phyloP scores from a whole-genome alignment of 2,329 filamentous ascomycete genomes.

The Diaporthe helianthi region DNA sequence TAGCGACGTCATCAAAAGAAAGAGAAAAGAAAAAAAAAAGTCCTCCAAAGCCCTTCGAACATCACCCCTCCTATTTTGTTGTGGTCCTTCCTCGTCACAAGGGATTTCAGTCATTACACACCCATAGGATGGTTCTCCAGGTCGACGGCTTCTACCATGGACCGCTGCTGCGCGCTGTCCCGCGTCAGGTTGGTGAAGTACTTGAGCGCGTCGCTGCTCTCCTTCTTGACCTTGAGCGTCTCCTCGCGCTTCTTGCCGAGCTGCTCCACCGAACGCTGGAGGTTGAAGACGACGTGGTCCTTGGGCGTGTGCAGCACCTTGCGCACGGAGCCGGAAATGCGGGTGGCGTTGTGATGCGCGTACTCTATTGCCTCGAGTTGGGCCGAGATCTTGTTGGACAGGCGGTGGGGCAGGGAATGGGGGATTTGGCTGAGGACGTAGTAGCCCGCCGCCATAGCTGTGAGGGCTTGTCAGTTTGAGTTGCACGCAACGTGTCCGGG shows the following conservation, averaged over 20 bases:
- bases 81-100: neutral
- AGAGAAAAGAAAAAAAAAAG: neutral
- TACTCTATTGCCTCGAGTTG: conserved; percentile 88
- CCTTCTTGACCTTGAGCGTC: conserved; percentile 78
- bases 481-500: conserved; percentile 10
- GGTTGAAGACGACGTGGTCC: conserved; percentile 81
- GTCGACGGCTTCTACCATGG: conserved; percentile 59
- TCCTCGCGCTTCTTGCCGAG: conserved; percentile 80
- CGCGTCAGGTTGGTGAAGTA: conserved; percentile 89
- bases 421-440: conserved; percentile 90
- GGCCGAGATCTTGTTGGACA: conserved; percentile 82
- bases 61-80: neutral
- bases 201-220: conserved; percentile 86
- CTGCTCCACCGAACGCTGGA: conserved; percentile 86
- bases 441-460: conserved; percentile 76
- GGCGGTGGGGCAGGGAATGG: conserved; percentile 82
- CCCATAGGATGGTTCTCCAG: conserved; percentile 57
- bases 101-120: neutral
- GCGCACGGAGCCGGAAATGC: conserved; percentile 85
- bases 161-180: conserved; percentile 62
- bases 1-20: conserved; percentile 20
- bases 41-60: neutral
- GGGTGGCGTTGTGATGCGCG: conserved; percentile 83
- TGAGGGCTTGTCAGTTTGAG: conserved; percentile 42
- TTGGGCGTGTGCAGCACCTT: conserved; percentile 88